Evolutionary conservation across 495 filamentous ascomycete genomes (phyloP).

Genomic region (Tuber calosporum): DNA sequence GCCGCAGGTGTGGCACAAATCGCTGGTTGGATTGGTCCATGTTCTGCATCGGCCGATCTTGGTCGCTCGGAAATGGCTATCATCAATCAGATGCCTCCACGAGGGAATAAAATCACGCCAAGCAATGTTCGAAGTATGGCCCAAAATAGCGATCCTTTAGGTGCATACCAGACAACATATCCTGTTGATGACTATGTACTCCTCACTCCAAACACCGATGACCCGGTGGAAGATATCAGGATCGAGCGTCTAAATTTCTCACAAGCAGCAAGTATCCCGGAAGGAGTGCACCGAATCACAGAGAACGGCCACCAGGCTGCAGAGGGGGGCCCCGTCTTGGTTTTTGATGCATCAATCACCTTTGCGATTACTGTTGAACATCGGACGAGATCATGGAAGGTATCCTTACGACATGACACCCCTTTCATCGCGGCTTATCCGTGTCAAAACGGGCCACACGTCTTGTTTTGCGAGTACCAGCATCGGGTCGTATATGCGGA

Average conservation of each 20-base stretch:
- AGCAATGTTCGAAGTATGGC: conserved; percentile 55
- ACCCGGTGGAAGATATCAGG: conserved; percentile 55
- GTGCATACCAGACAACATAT: conserved; percentile 52
- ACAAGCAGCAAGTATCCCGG: conserved; percentile 23
- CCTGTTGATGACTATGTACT: conserved; percentile 58
- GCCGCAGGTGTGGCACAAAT: conserved; percentile 65
- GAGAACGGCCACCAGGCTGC: conserved; percentile 33
- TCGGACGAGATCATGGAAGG: conserved; percentile 50
- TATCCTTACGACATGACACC: conserved; percentile 58
- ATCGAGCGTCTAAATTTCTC: conserved; percentile 57
- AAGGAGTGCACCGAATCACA: conserved; percentile 26
- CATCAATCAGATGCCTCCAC: conserved; percentile 51
- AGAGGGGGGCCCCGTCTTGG: conserved; percentile 43
- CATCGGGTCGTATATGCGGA: conserved; percentile 52
- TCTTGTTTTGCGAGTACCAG: conserved; percentile 61
- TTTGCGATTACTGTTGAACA: conserved; percentile 58
- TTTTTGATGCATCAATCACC: conserved; percentile 57
- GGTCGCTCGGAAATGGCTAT: conserved; percentile 56
- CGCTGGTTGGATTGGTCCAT: conserved; percentile 64
- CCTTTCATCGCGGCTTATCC: conserved; percentile 60
- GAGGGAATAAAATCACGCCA: conserved; percentile 45
- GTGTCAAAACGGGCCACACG: conserved; percentile 61
- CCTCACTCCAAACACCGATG: conserved; percentile 47
- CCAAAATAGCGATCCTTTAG: conserved; percentile 58
- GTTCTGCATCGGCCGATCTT: conserved; percentile 55